Evolutionary conservation across 2,329 filamentous ascomycete species (phyloP).

Genomic region (Verticillium isaacii): DNA sequence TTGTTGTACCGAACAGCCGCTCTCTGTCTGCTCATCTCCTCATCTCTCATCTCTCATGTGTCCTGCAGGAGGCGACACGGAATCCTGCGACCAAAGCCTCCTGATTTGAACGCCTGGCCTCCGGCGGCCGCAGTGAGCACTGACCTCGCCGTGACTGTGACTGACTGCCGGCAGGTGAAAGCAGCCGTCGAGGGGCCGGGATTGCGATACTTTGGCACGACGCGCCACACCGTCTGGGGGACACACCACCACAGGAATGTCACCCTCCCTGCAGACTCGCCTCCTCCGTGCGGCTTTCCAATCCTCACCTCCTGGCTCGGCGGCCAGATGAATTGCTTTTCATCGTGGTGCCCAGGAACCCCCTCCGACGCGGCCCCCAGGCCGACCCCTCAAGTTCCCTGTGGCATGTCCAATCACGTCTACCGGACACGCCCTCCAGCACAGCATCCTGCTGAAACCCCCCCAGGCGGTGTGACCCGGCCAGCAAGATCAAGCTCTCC

Average conservation of each 20-base stretch:
- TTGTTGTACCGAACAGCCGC: too few species aligned
- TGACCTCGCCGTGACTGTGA: not conserved
- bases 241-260: not conserved
- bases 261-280: too few species aligned
- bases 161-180: not conserved
- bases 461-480: not conserved
- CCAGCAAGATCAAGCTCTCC: not conserved
- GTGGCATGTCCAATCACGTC: not conserved
- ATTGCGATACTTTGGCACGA: not conserved
- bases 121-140: not conserved
- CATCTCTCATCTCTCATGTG: slow-evolving; percentile 3
- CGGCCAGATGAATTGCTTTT: not conserved
- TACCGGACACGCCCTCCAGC: not conserved
- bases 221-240: not conserved
- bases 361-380: not conserved
- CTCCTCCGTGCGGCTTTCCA: too few species aligned
- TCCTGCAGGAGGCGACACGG: slow-evolving; percentile 8
- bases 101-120: not conserved
- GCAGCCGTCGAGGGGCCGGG: too few species aligned
- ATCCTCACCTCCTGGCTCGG: not conserved
- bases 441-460: not conserved
- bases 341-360: not conserved
- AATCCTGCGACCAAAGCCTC: slow-evolving; percentile 6
- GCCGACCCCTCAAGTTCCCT: not conserved
- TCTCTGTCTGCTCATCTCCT: not conserved